phyloP scores from a whole-genome alignment of 1,139 yeast genomes.

The Arxiozyma heterogenica region DNA sequence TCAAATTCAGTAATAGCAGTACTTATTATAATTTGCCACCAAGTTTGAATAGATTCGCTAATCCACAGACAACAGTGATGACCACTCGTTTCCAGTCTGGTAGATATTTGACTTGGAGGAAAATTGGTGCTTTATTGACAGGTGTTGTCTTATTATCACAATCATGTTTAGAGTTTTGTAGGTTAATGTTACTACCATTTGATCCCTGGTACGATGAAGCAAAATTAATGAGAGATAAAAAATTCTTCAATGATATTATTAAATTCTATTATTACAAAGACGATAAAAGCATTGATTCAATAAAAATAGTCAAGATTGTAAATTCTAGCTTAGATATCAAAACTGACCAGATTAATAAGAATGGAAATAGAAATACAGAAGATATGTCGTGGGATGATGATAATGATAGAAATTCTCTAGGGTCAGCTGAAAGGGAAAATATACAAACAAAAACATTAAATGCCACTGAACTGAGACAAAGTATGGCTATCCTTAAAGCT shows the following conservation, averaged over 20 bases:
- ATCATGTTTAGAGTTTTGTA: slow-evolving; percentile 38
- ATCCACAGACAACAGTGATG: not conserved
- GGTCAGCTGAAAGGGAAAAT: not conserved
- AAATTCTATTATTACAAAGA: slow-evolving; percentile 21
- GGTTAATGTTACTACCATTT: slow-evolving; percentile 40
- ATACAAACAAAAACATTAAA: not conserved
- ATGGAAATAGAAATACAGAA: slow-evolving; percentile 23
- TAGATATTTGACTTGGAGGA: slow-evolving; percentile 8
- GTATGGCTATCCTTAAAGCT: slow-evolving; percentile 36
- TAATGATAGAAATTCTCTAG: not conserved
- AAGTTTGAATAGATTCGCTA: slow-evolving; percentile 29
- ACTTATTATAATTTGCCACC: slow-evolving; percentile 12
- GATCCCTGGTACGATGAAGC: slow-evolving; percentile 66
- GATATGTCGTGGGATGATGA: slow-evolving; percentile 17
- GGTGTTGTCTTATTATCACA: slow-evolving; percentile 27
- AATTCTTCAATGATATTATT: slow-evolving; percentile 29
- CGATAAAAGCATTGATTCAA: slow-evolving; percentile 28
- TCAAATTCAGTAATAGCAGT: not conserved
- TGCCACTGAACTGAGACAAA: slow-evolving; percentile 24
- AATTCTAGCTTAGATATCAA: too few relatives aligned
- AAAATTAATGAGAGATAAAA: slow-evolving; percentile 30
- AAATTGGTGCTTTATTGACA: slow-evolving; percentile 17
- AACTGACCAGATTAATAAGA: slow-evolving; percentile 26
- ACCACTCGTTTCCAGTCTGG: not conserved
- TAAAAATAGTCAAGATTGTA: slow-evolving; percentile 14